phyloP scores from a whole-genome alignment of 1,284 basidiomycete species.

The Cystobasidiaceae sp. region DNA sequence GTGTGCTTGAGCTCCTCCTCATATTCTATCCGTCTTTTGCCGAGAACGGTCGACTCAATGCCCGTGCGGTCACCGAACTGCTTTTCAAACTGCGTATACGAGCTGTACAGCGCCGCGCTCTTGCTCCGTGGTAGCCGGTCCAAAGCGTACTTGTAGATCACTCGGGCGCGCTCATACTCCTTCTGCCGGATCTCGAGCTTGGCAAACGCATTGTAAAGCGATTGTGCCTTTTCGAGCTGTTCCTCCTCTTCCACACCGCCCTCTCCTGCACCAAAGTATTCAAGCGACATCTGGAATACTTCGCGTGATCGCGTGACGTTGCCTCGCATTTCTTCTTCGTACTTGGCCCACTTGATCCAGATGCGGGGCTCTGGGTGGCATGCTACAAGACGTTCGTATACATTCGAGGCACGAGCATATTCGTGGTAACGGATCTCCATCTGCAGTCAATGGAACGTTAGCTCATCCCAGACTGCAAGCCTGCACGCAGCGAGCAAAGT shows the following conservation, averaged over 20 bases:
- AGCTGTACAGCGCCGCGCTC: conserved; percentile 73
- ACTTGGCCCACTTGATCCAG: conserved; percentile 95
- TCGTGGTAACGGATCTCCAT: conserved; percentile 91
- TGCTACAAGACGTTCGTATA: conserved; percentile 93
- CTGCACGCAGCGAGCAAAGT: no score
- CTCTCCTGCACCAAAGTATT: conserved; percentile 69
- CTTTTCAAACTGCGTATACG: conserved; percentile 97
- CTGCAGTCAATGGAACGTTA: not conserved
- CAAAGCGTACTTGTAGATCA: conserved; percentile 98
- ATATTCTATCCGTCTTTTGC: conserved; percentile 94
- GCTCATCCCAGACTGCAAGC: not conserved
- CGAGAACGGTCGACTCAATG: conserved; percentile 88
- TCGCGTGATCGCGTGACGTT: conserved; percentile 76
- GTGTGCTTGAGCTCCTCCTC: conserved; percentile 88
- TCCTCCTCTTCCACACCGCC: conserved; percentile 63
- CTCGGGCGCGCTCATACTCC: conserved; percentile 91
- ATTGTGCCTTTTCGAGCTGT: conserved; percentile 94
- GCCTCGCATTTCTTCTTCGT: conserved; percentile 79
- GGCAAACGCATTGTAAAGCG: conserved; percentile 90
- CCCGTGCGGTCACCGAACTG: conserved; percentile 86
- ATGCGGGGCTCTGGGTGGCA: conserved; percentile 88
- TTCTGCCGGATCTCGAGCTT: conserved; percentile 96
- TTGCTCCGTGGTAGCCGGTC: conserved; percentile 85
- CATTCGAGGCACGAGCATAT: conserved; percentile 78
- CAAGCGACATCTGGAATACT: conserved; percentile 92